Conservation (phyloP, 2,329 filamentous ascomycete genomes). For the Diaporthe caulivora region DNA sequence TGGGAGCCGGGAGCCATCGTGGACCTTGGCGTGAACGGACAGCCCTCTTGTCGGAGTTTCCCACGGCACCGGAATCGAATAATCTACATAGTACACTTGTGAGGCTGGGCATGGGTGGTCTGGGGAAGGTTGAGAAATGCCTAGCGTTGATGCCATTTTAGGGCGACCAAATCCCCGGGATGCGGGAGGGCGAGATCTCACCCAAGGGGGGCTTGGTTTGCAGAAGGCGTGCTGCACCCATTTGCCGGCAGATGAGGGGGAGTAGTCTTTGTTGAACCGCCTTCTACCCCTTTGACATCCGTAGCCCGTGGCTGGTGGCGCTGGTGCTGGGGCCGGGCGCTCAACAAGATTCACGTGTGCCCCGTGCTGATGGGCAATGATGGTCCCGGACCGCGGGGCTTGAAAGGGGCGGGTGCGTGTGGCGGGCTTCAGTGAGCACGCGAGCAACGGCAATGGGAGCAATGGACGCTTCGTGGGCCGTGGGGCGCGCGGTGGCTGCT, state of each 20-base stretch:
- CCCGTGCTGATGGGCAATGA: conserved; percentile 1
- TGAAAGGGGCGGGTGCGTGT: background rate
- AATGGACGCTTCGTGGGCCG: conserved; percentile 5
- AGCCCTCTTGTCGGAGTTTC: background rate
- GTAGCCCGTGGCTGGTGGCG: background rate
- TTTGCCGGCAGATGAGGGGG: conserved; percentile 10
- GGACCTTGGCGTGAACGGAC: background rate
- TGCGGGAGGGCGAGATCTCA: background rate
- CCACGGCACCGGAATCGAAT: background rate
- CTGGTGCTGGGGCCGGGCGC: background rate
- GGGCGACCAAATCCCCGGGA: conserved; percentile 22
- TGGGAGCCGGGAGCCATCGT: background rate
- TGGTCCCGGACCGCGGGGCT: background rate
- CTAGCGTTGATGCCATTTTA: conserved; percentile 19
- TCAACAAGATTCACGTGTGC: conserved; percentile 13
- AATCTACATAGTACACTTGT: background rate
- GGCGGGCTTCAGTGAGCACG: conserved; percentile 11
- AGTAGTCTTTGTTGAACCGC: conserved; percentile 1
- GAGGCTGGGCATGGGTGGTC: background rate
- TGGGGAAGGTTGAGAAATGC: background rate
- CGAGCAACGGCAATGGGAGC: background rate
- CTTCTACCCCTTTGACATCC: background rate
- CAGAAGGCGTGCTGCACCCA: background rate
- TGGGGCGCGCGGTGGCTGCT: background rate
- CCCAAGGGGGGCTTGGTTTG: background rate